These are phyloP conservation scores for Aegilops umbellulata DNA, from an alignment of 176 grass and related monocot genomes.

Conservation along the genomic window DNA sequence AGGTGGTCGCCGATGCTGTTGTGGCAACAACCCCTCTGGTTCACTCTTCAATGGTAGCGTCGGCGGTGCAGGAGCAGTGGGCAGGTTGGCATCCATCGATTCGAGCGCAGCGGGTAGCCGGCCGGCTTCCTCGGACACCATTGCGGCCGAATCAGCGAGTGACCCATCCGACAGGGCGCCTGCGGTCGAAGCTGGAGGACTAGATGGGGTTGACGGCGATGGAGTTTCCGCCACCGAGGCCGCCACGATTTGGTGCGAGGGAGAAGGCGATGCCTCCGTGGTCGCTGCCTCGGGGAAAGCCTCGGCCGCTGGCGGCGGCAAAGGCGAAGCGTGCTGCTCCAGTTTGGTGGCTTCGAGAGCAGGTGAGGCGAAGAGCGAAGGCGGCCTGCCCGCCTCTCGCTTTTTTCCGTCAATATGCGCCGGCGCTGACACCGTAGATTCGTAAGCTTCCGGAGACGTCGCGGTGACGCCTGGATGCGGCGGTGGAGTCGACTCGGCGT, in stretches of 20 bases:
- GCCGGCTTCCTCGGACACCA: constrained; percentile 6
- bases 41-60: constrained; percentile 10
- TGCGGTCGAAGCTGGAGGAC: background rate
- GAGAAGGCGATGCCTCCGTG: background rate
- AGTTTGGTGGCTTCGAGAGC: constrained; percentile 13
- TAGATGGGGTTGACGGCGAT: background rate
- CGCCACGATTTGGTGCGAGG: constrained; percentile 12
- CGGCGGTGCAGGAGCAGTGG: background rate
- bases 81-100: background rate
- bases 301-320: background rate
- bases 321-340: background rate
- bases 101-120: background rate
- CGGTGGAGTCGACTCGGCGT: background rate
- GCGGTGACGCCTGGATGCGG: background rate
- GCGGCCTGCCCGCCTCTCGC: background rate
- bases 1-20: constrained; percentile 10
- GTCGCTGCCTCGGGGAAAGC: background rate
- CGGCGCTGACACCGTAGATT: background rate
- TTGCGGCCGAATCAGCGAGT: background rate
- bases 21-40: background rate
- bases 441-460: background rate
- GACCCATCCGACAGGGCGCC: background rate
- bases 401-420: background rate
- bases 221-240: constrained; percentile 9
- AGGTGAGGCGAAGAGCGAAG: background rate